phyloP scores from a whole-genome alignment of 2,329 filamentous ascomycete species.

The Hansfordia pulvinata region DNA sequence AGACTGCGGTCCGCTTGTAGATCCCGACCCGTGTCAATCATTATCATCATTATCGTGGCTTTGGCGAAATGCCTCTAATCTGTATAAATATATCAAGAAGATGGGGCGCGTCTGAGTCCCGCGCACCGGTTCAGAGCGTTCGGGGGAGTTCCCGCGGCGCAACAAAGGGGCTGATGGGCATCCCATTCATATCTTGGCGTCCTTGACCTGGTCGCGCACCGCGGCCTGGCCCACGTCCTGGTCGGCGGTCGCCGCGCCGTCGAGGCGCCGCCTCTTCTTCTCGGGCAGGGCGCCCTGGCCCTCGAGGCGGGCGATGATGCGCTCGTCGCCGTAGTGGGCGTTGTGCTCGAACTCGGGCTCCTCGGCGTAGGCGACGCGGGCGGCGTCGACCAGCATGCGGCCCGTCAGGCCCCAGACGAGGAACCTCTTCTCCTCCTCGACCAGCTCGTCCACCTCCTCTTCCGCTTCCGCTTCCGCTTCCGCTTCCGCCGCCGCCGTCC shows the following conservation, averaged over 20 bases:
- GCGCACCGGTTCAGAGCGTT: slow-evolving; percentile 1
- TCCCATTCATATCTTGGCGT: slow-evolving; percentile 25
- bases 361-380: slow-evolving; percentile 68
- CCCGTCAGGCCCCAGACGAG: slow-evolving; percentile 95
- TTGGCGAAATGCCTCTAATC: too few species aligned
- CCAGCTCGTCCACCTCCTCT: slow-evolving; percentile 29
- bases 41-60: too few species aligned
- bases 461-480: slow-evolving; percentile 12
- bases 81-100: too few species aligned
- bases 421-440: slow-evolving; percentile 43
- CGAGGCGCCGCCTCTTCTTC: slow-evolving; percentile 24
- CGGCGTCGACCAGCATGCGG: slow-evolving; percentile 76
- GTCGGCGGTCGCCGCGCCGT: slow-evolving; percentile 17
- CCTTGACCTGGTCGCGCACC: slow-evolving; percentile 20
- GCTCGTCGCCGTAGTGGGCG: slow-evolving; percentile 35
- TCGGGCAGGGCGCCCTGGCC: slow-evolving; percentile 29
- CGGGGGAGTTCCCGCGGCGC: slow-evolving; percentile 1
- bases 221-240: slow-evolving; percentile 19
- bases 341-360: slow-evolving; percentile 74
- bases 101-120: too few species aligned
- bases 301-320: slow-evolving; percentile 31
- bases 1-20: too few species aligned
- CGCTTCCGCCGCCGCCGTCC: too few species aligned
- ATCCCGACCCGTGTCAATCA: too few species aligned
- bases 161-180: too few species aligned